Base-by-base conservation (phyloP, 768 basidiomycete genomes). In the Mycena belliarum region DNA sequence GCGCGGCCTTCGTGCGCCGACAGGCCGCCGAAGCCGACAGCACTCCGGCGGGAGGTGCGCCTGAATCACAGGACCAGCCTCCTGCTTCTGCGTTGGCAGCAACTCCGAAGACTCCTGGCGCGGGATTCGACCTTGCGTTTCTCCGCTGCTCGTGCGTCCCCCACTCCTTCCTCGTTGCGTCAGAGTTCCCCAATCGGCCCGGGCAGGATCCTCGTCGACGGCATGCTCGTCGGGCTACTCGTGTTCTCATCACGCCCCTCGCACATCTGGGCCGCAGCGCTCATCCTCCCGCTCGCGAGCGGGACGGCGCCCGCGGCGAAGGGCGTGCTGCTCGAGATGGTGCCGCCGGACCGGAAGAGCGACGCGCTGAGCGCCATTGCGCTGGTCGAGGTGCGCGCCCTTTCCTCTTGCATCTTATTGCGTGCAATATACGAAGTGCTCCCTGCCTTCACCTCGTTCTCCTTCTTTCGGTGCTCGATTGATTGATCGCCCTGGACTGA, bases 251-350 rank as follows among this genome's bases (percentile, higher is more conserved):
- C 10, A 26, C 41, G 12, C 32, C 33, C 18, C 16, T 33, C 3
- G 29, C 47, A 62, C 47, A 62, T 62, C 3, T 53, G 49, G 47
- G 46, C 49, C 15, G 60, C 35, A 0, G 60, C 60, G 12, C 15
- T 57, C 6, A 47, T 62, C 41, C 42, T 62, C 2, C 60, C 60
- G 3, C 52, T 62, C n/a, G 60, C 48, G 11, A 53, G 50, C 3
- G 60, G 60, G 1, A 62, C 60, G 4, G 60, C 60, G 40, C 60
- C 60, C 3, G 60, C 60, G 6, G 48, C 50, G 26, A 61, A 61
- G 25, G 60, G 60, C 2, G 60, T 61, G 10, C 24, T 62, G 1
- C 47, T 62, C 18, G 60, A 62, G 8, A 57, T 62, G 55, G 56
- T 62, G 4, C 56, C 60, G 1, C 46, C 44, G 26, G 4, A 18